Evolutionary conservation across 352 stramenopile species (phyloP), one percentile per base, ranked within the genome.

Genomic region (Globisporangium canariense): DNA sequence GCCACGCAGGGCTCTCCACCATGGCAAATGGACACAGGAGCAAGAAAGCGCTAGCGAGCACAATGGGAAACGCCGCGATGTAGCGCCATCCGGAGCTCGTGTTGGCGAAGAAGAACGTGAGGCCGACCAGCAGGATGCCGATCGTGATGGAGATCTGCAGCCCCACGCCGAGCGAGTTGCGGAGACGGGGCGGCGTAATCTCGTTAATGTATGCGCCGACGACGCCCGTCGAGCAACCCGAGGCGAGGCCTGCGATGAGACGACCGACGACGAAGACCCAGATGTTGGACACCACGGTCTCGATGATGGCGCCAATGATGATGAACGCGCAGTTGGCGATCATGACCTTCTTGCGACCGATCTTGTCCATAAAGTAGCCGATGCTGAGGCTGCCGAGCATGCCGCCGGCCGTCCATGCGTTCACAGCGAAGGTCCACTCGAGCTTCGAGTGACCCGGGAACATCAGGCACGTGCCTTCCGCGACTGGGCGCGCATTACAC

Each of bases 71-170:
- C 1, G 30, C 74, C 10, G 69, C 74, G 56, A 78, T 73, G 58
- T 72, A 69, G 2, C 75, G 71, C 79, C 80, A 89, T 11, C 75
- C 78, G 4, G 59, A 62, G 30, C 65, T 71, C 2, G 78, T 83
- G 60, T 82, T 75, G 38, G 72, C 70, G 62, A 84, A 82, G 67
- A 86, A 89, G 67, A 89, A 87, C 10, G 76, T 68, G n/a, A 74
- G 70, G 1, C 60, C 72, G 25, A 83, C 75, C 11, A 78, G 6
- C 20, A 88, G 62, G 50, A 85, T 79, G 34, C 77, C 77, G 46
- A 84, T 68, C 1, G 69, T 76, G 28, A 88, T 69, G 0, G 73
- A 76, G 28, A 83, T 76, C 56, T 88, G 78, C 28, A 85, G 65
- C 4, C 74, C 69, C 4, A 70, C 64, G 20, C 70, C 66, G 18